A percentile compares a stretch with the other conserved stretches of the same genome.
phyloP scores from a whole-genome alignment of 2,329 filamentous ascomycete species.

The Paramyrothecium roridum region DNA sequence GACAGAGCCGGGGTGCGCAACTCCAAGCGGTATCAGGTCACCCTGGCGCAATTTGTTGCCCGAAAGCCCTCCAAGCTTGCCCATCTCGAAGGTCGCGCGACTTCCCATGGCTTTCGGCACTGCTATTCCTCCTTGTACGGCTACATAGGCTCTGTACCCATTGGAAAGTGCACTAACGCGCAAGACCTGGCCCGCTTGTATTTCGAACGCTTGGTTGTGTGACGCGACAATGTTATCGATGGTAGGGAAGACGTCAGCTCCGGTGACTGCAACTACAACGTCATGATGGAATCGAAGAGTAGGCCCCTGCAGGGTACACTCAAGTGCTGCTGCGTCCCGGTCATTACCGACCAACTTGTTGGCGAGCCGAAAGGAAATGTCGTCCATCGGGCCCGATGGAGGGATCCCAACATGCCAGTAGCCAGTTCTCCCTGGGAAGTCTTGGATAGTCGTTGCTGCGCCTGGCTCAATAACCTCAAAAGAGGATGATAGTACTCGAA shows the following conservation, averaged over 20 bases:
- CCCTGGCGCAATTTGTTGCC: conserved; percentile 26
- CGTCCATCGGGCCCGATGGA: conserved; percentile 37
- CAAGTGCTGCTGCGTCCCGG: conserved; percentile 23
- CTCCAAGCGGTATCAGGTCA: conserved; percentile 23
- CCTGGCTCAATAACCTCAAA: conserved; percentile 34
- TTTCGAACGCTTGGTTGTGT: conserved; percentile 13
- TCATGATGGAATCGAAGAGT: conserved; percentile 28
- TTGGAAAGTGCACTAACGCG: conserved; percentile 17
- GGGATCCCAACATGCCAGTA: conserved; percentile 37
- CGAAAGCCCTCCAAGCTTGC: conserved; percentile 28
- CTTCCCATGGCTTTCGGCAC: conserved; percentile 29
- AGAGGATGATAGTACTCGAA: conserved; percentile 19
- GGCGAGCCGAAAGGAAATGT: conserved; percentile 27
- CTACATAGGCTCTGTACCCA: conserved; percentile 30
- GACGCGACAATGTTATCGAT: too few species aligned
- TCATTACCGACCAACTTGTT: conserved; percentile 32
- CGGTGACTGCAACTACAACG: conserved; percentile 27
- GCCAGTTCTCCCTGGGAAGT: conserved; percentile 33
- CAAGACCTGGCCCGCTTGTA: conserved; percentile 22
- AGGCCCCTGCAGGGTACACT: conserved; percentile 30
- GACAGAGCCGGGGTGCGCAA: neutral
- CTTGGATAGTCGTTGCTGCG: conserved; percentile 33
- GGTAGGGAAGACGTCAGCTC: conserved; percentile 12
- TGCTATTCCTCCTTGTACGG: conserved; percentile 28
- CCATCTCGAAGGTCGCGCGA: conserved; percentile 26